Conservation (phyloP, 1,139 yeast genomes). For the Geotrichum citri-aurantii region DNA sequence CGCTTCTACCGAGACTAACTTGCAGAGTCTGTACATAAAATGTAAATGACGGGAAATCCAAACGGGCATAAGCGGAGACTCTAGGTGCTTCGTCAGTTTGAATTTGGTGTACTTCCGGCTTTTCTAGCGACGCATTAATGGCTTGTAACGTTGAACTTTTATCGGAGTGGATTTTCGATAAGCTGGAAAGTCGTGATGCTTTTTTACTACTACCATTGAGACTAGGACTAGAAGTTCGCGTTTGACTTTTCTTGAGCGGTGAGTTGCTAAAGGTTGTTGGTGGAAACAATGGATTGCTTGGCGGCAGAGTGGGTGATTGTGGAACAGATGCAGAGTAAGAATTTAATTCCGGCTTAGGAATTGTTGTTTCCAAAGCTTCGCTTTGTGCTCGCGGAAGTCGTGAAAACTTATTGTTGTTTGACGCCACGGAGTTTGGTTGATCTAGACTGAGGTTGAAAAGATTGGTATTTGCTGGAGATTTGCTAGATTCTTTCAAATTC, state of each 20-base stretch:
- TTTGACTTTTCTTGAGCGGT: background rate
- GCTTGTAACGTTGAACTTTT: conserved; percentile 17
- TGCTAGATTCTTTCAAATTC: background rate
- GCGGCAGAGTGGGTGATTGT: conserved; percentile 10
- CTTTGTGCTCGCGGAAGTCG: conserved; percentile 12
- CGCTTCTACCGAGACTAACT: conserved; percentile 82
- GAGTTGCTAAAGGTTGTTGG: background rate
- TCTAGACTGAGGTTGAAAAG: background rate
- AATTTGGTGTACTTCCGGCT: background rate
- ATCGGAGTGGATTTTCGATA: conserved; percentile 5
- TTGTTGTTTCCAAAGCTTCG: conserved; percentile 10
- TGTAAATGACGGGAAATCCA: conserved; percentile 88
- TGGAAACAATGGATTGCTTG: background rate
- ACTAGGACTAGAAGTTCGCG: background rate
- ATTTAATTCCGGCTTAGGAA: background rate
- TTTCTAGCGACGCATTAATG: conserved; percentile 8
- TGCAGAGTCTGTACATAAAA: conserved; percentile 95
- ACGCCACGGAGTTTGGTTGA: background rate
- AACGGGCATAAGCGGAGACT: conserved; percentile 84
- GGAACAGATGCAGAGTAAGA: conserved; percentile 13
- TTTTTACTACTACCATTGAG: background rate
- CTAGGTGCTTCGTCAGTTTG: conserved; percentile 10
- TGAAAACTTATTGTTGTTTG: background rate
- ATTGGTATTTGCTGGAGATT: background rate
- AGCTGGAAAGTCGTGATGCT: background rate